Percentiles rank a stretch among this genome's conserved stretches.
phyloP scores from a whole-genome alignment of 2,329 filamentous ascomycete genomes.

The Aspergillus thermomutatus region DNA sequence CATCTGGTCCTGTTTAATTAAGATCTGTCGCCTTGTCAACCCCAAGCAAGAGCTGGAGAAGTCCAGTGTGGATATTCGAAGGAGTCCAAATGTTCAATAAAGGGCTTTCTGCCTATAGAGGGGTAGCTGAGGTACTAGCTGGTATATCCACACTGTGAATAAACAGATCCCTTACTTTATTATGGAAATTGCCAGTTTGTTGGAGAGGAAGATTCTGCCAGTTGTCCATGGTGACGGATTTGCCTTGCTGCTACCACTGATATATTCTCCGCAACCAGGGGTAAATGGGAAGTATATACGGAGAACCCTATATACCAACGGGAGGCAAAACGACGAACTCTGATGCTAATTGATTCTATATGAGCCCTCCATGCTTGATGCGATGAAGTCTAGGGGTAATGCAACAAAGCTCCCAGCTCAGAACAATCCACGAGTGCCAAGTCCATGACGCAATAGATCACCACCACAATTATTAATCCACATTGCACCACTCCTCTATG shows the following conservation, averaged over 20 bases:
- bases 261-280: neutral
- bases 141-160: neutral
- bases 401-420: neutral
- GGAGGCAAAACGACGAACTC: neutral
- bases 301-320: neutral
- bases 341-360: neutral
- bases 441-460: neutral
- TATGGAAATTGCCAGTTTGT: neutral
- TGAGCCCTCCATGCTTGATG: neutral
- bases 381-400: neutral
- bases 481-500: neutral
- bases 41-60: neutral
- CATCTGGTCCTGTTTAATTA: neutral
- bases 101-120: neutral
- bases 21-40: neutral
- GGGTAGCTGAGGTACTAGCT: too few relatives aligned
- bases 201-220: too few relatives aligned
- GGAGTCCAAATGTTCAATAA: neutral
- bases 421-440: neutral
- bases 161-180: neutral
- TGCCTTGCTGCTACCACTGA: neutral
- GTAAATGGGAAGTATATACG: neutral
- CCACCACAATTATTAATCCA: neutral
- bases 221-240: neutral
- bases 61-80: neutral